phyloP scores from a whole-genome alignment of 208 protist genomes.

The Acanthamoeba rhysodes region DNA sequence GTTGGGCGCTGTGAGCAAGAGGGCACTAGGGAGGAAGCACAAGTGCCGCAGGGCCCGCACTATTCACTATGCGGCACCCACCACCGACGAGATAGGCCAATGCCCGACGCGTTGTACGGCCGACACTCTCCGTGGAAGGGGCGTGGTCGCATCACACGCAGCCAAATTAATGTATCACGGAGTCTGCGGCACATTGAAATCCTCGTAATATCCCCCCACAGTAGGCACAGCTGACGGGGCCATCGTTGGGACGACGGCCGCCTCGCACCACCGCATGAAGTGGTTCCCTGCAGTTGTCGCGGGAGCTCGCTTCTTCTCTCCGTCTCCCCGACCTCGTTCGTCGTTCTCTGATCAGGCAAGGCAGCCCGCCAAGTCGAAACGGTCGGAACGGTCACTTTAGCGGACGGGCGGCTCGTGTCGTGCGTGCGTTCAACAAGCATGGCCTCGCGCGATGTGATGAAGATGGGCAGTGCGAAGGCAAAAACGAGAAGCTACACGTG shows the following conservation, averaged over 20 bases:
- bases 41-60: not conserved
- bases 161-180: not conserved
- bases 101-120: not conserved
- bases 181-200: not conserved
- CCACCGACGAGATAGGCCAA: not conserved
- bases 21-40: not conserved
- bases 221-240: not conserved
- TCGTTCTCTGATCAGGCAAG: too few relatives aligned
- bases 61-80: constrained; percentile 22
- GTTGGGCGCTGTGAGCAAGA: not conserved
- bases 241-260: not conserved
- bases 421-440: too few relatives aligned
- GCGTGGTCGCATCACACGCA: not conserved
- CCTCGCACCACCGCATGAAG: not conserved
- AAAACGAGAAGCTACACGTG: too few relatives aligned
- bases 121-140: not conserved
- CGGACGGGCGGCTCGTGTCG: too few relatives aligned
- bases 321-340: not conserved
- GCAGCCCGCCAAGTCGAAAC: too few relatives aligned
- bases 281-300: not conserved
- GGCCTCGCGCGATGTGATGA: too few relatives aligned
- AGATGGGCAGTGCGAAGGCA: too few relatives aligned
- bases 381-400: too few relatives aligned
- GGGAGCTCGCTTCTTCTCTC: not conserved
- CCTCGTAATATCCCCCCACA: not conserved